Conservation (phyloP, 164 flowering plant genomes). For the Liquidambar formosana region DNA sequence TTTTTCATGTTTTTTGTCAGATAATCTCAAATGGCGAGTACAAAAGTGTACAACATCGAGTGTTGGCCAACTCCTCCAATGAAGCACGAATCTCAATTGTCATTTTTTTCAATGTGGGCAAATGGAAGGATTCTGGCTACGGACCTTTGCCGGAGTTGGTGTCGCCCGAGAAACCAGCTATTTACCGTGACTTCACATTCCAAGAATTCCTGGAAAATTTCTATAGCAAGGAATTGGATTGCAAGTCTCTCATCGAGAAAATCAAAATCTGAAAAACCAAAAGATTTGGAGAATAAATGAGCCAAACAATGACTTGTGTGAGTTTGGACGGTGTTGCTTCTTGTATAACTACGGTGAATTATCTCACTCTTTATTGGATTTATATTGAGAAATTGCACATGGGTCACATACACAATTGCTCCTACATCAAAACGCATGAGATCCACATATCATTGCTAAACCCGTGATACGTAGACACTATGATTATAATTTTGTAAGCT, state of each 20-base stretch:
- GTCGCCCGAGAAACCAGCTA: slow-evolving; percentile 35
- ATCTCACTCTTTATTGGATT: too few relatives aligned
- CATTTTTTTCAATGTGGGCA: slow-evolving; percentile 26
- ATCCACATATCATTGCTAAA: too few relatives aligned
- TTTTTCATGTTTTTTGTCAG: too few relatives aligned
- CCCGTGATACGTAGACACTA: too few relatives aligned
- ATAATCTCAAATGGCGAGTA: slow-evolving; percentile 44
- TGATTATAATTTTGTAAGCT: too few relatives aligned
- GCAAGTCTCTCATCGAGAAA: not conserved
- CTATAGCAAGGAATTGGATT: slow-evolving; percentile 12
- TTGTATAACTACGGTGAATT: too few relatives aligned
- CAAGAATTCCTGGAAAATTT: slow-evolving; percentile 5
- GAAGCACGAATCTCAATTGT: slow-evolving; percentile 38
- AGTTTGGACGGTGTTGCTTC: too few relatives aligned
- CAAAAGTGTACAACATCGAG: slow-evolving; percentile 42
- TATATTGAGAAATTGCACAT: too few relatives aligned
- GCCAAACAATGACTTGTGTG: too few relatives aligned
- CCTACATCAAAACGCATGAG: too few relatives aligned
- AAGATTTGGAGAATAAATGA: too few relatives aligned
- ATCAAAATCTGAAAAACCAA: not conserved
- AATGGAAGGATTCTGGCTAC: slow-evolving; percentile 14
- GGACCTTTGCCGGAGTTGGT: slow-evolving; percentile 47
- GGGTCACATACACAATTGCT: too few relatives aligned
- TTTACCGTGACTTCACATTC: slow-evolving; percentile 15
- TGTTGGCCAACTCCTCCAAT: slow-evolving; percentile 29